phyloP scores from a whole-genome alignment of 106 monocot genomes.

The Dactylorhiza incarnata region DNA sequence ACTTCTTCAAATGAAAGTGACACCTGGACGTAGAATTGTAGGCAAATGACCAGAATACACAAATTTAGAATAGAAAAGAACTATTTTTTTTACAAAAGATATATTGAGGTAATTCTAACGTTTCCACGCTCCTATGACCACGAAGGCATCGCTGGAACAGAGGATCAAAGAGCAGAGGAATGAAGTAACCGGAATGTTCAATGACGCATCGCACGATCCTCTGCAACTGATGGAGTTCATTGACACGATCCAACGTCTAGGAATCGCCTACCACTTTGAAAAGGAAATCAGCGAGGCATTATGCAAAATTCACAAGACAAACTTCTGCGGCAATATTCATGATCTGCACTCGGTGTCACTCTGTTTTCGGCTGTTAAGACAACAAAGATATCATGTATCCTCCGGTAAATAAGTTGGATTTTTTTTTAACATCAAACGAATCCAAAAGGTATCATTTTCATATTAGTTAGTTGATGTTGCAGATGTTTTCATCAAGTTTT shows the following conservation, averaged over 20 bases:
- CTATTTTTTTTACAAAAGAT: too few species aligned
- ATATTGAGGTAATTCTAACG: too few species aligned
- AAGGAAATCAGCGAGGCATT: not conserved
- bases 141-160: not conserved
- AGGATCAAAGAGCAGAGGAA: not conserved
- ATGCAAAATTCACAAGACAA: not conserved
- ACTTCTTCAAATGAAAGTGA: too few species aligned
- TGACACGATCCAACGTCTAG: not conserved
- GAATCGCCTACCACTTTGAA: constrained; percentile 1
- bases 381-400: not conserved
- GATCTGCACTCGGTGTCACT: not conserved
- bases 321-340: not conserved
- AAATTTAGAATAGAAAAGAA: too few species aligned
- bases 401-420: not conserved
- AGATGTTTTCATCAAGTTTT: constrained; percentile 18
- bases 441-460: not conserved
- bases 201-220: not conserved
- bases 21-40: too few species aligned
- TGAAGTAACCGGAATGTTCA: not conserved
- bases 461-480: not conserved
- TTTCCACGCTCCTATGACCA: too few species aligned
- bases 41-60: too few species aligned
- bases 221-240: not conserved
- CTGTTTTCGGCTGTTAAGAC: not conserved
- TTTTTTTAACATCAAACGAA: not conserved